A percentile compares a stretch with the other conserved stretches of the same genome.
These are phyloP conservation scores for Eucalyptus lansdowneana DNA, from an alignment of 345 rosid genomes.

Conservation along the genomic window DNA sequence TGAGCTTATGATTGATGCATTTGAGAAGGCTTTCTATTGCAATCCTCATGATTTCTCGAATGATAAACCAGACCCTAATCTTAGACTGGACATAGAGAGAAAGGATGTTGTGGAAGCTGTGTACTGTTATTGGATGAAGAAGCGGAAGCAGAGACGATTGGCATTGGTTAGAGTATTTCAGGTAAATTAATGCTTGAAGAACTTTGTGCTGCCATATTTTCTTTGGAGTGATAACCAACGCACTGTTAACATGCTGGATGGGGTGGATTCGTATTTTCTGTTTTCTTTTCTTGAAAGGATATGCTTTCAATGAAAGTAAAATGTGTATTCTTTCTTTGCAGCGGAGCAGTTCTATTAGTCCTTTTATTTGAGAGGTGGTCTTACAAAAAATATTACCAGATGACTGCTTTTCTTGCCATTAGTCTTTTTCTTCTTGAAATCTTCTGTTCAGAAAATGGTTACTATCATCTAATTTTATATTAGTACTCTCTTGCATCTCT, in stretches of 20 bases:
- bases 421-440: background rate
- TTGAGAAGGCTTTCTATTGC: constrained; percentile 62
- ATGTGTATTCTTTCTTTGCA: background rate
- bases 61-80: constrained; percentile 35
- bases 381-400: background rate
- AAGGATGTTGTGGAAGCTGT: constrained; percentile 64
- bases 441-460: background rate
- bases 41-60: constrained; percentile 39
- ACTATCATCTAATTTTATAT: background rate
- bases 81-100: constrained; percentile 34
- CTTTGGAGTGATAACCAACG: background rate
- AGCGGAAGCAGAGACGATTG: constrained; percentile 54
- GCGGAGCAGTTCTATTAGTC: background rate
- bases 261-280: background rate
- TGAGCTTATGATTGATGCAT: constrained; percentile 82
- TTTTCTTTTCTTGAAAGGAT: background rate
- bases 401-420: background rate
- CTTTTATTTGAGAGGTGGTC: background rate
- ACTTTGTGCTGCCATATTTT: background rate
- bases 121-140: constrained; percentile 58
- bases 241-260: background rate
- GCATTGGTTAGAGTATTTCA: constrained; percentile 70
- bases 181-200: constrained; percentile 24
- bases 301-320: background rate
- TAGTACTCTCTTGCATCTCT: background rate